Evolutionary conservation across 768 basidiomycete genomes (phyloP), one percentile per base, ranked within the genome.

Genomic region (Suillus hirtellus): DNA sequence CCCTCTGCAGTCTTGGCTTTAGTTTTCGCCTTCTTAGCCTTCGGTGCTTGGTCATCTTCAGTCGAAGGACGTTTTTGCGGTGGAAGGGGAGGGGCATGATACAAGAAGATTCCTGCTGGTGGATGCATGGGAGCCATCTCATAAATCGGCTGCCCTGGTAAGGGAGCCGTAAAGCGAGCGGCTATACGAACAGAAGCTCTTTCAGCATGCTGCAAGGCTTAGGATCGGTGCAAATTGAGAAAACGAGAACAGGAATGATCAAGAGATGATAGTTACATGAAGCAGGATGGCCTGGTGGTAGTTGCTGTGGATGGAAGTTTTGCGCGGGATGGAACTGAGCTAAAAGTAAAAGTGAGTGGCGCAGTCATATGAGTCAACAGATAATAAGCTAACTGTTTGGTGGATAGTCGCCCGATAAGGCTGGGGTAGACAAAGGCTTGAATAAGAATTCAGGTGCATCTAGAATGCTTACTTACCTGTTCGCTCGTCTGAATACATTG

Each of bases 181-280:
- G 81, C 82, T 68, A 88, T 67, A 67, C 86, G 86, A 72, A 87
- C 72, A 70, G 86, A 86, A 61, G 79, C 84, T 63, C 88, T 77
- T 68, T 87, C 82, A 70, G 78, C 68, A 56, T 66, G 62, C 76
- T 88, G 87, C 76, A 80, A 87, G 65, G 73, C 85, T 85, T 72
- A 43, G 31, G 64, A 68, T 55, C 50, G 54, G 66, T 58, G 34
- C 64, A 68, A 40, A 63, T 47, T 74, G 64, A 69, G 68, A 67
- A 65, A 49, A 63, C 15, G 66, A 61, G 53, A 59, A 60, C 62
- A 53, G 50, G 60, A 63, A 71, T 64, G 67, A 64, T 61, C 21
- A 69, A 61, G 56, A 67, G 68, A 69, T 61, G 62, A 70, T 70
- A 75, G 68, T 69, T 73, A 76, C 76, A 76, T 67, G 75, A 62